Base-by-base conservation (phyloP, 2,329 filamentous ascomycete species). In the Cladosporium oxysporum region DNA sequence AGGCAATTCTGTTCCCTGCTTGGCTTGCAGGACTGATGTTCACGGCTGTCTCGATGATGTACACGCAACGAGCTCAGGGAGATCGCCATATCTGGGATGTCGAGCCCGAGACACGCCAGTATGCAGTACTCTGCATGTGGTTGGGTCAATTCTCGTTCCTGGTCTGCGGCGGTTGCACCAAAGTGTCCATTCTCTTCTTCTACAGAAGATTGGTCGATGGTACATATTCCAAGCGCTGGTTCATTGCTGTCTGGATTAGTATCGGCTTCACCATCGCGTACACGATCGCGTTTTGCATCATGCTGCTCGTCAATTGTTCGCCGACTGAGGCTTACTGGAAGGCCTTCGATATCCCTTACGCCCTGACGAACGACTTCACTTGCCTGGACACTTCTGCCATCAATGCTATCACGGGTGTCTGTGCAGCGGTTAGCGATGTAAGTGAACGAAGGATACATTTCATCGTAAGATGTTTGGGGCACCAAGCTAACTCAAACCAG, bases 321-420 rank as follows among this genome's bases (percentile, higher is more conserved):
- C 80, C 80, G 0, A 71, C 79, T 0, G 66, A 75, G 26, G 79
- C 79, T 26, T 81, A 78, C 67, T 82, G 79, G 74, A 74, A 73
- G 60, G 68, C 76, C n/a, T 79, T 78, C 64, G 74, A 78, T 65
- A 58, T 73, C 0, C 37, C 41, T 0, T 81, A 78, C 73, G 69
- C 69, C 21, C 26, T 69, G 5, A 72, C 73, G 18, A 68, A 77
- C 37, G 41, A 75, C 16, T 69, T 78, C 26, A 66, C 68, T 4
- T 82, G 79, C 68, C 70, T 74, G 11, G n/a, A 47, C n/a, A 69
- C 81, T 59, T 80, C 80, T 18, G 75, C 71, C 3, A 72, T 75
- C 26, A 77, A 80, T 35, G 68, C 81, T 2, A 68, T 77, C 4
- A 77, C 77, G 23, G 77, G 78, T n/a, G 74, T 74, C 14, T 72